Conservation (phyloP, 2,329 filamentous ascomycete genomes). For the Xylaria digitata region DNA sequence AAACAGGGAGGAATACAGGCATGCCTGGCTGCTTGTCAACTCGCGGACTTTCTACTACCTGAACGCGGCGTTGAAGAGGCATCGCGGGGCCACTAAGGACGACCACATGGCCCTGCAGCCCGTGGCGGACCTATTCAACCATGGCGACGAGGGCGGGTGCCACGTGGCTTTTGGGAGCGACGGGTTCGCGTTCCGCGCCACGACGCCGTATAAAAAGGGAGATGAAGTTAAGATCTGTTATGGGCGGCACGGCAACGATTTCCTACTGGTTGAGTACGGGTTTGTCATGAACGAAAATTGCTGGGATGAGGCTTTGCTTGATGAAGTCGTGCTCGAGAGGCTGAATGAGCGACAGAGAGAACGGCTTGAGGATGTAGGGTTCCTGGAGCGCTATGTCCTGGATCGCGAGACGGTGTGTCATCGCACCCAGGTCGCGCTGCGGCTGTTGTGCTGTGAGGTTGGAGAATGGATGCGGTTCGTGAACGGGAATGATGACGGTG, state of each 20-base stretch:
- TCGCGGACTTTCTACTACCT: slow-evolving; percentile 72
- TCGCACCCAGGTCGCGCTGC: slow-evolving; percentile 65
- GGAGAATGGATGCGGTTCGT: slow-evolving; percentile 61
- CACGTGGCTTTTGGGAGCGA: slow-evolving; percentile 61
- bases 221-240: slow-evolving; percentile 78
- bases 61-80: slow-evolving; percentile 57
- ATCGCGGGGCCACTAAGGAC: slow-evolving; percentile 51
- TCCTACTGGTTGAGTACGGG: slow-evolving; percentile 75
- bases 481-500: slow-evolving; percentile 59
- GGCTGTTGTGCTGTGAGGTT: slow-evolving; percentile 54
- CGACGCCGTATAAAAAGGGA: slow-evolving; percentile 62
- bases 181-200: slow-evolving; percentile 67
- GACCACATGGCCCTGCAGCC: slow-evolving; percentile 78
- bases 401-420: slow-evolving; percentile 64
- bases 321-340: slow-evolving; percentile 58
- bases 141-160: slow-evolving; percentile 62
- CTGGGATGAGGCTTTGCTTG: slow-evolving; percentile 64
- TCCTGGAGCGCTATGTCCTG: slow-evolving; percentile 63
- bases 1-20: slow-evolving; percentile 53
- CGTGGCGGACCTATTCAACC: slow-evolving; percentile 78
- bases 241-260: slow-evolving; percentile 77
- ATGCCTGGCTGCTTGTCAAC: slow-evolving; percentile 70
- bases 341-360: slow-evolving; percentile 52
- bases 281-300: slow-evolving; percentile 60
- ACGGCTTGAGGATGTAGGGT: slow-evolving; percentile 58